Base-by-base conservation (phyloP, 768 basidiomycete species). In the Hypholoma fasciculare region DNA sequence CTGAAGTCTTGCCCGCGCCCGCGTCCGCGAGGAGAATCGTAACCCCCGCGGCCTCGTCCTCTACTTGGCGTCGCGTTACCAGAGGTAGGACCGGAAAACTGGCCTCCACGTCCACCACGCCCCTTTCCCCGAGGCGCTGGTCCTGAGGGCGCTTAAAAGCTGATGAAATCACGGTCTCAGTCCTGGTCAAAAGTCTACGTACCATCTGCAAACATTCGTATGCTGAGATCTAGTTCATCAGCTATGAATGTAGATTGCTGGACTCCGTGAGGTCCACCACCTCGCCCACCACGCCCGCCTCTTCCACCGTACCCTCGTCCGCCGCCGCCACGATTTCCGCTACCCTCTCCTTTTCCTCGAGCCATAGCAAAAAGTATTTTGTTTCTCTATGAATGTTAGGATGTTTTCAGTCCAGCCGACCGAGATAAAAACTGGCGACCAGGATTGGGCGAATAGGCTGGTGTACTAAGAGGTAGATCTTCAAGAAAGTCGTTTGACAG, bases 81-180 rank as follows among this genome's bases (percentile, higher is more conserved):
- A 30, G 67, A 63, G 49, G 48, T 63, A 34, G 61, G 56, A 1
- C 50, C 55, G 5, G 56, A 60, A 16, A 16, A 30, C 2, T 63
- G 64, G 17, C 71, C 64, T 34, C 71, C 64, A 38, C 70, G 60
- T n/a, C 71, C 67, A 39, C 70, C 67, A 39, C 70, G 62, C 4
- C 67, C 70, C 39, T 67, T 59, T 9, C 60, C 59, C 51, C 56
- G 13, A 9, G 60, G 55, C 43, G 38, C 16, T 26, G 48, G 12
- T 14, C 23, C 26, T 49, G 26, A 30, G 4, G 23, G 48, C 16
- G 48, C 48, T 49, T 2, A 19, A 16, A n/a, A 49, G 11, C 23
- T 27, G 48, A 26, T 27, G 26, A 49, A 14, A 30, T 13, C 9
- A 49, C 37, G 9, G n/a, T 19, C 43, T 42, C 16, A 36, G 19